Base-by-base conservation (phyloP, 2,329 filamentous ascomycete species). In the Sclerotinia nivalis region DNA sequence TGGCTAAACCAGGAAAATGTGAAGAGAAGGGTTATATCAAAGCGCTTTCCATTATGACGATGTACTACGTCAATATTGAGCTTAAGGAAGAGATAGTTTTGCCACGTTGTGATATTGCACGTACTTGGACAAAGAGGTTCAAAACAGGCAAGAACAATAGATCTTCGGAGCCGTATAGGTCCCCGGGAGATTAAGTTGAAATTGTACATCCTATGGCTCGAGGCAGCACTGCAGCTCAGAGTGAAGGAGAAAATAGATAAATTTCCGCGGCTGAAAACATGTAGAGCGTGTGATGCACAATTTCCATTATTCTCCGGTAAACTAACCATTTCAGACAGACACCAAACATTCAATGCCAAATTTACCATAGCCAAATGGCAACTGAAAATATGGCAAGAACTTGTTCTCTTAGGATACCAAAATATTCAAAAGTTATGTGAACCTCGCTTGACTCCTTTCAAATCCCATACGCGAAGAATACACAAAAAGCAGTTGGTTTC, bases 41-140 rank as follows among this genome's bases (percentile, higher is more conserved):
- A 28, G 34, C 18, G 34, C 37, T 43, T 54, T 65, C 37, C 10
- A 20, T 59, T 34, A 49, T 47, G 58, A 40, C 28, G 22, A 69
- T 65, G 37, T 54, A 64, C 58, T 34, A 69, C 40, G 28, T 49
- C 50, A 22, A 47, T n/a, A 49, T 28, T 64, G 40, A 64, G 20
- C 28, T 28, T 52, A 43, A n/a, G 28, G 25, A 9, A n/a, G 8
- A 64, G 25, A 31, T 18, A 8, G 4, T 25, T 49, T 49, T 49
- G 43, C 40, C 52, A 55, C 49, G 47, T 28, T 37, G 22, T 37
- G 40, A 34, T 12, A 45, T 47, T 28, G 28, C 50, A 15, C 10
- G 6, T n/a, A 37, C 31, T 47, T n/a, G 25, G 25, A 15, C 34
- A 55, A 22, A 55, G 47, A 31, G 22, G 28, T 18, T 12, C 28